These are phyloP conservation scores for Mortierella sp. DNA, from an alignment of 371 early-diverging fungal genomes.

Conservation along the genomic window DNA sequence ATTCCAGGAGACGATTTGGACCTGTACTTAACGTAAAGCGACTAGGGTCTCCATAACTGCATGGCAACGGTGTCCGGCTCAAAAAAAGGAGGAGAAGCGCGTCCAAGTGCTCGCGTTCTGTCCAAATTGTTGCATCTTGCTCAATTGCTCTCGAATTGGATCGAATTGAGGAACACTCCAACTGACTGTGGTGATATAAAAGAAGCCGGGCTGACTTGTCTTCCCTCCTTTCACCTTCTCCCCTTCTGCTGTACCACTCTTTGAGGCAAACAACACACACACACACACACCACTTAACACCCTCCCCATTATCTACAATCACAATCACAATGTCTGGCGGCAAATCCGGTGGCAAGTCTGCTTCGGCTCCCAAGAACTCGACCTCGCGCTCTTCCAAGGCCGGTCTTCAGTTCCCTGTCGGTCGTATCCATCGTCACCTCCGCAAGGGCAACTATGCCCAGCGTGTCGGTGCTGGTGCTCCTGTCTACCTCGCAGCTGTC, in stretches of 20 bases:
- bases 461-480: constrained; percentile 93
- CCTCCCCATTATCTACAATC: neutral
- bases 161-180: no score
- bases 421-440: constrained; percentile 96
- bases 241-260: neutral
- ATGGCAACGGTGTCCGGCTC: no score
- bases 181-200: no score
- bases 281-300: neutral
- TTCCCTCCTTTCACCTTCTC: constrained; percentile 4
- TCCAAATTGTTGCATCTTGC: no score
- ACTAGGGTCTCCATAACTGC: no score
- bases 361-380: constrained; percentile 66
- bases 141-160: no score
- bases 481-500: constrained; percentile 96
- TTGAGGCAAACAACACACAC: neutral
- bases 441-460: constrained; percentile 96
- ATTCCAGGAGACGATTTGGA: no score
- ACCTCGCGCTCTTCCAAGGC: constrained; percentile 80
- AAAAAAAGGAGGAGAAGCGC: no score
- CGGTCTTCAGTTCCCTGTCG: constrained; percentile 96
- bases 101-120: no score
- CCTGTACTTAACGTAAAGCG: no score
- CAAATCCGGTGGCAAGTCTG: constrained; percentile 70
- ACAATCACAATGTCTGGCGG: constrained; percentile 64
- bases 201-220: no score